Conservation (phyloP, 768 basidiomycete genomes). For the Russula virescens region DNA sequence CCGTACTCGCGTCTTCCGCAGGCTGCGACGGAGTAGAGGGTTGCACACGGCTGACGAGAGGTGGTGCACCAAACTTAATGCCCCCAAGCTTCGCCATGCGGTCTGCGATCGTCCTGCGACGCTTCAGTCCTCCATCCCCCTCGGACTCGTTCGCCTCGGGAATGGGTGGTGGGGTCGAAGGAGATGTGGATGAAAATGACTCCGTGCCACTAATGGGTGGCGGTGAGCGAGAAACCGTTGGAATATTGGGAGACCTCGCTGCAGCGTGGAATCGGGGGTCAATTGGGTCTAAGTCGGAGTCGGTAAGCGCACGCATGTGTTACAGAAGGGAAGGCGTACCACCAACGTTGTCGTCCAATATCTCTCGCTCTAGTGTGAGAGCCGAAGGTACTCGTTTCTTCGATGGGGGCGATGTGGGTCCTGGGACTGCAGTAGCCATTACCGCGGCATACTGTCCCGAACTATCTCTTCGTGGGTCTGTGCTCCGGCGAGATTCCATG, state of each 20-base stretch:
- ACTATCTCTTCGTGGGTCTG: constrained; percentile 13
- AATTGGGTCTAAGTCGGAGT: constrained; percentile 49
- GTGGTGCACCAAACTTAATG: constrained; percentile 72
- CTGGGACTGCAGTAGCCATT: background rate
- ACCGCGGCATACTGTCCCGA: constrained; percentile 3
- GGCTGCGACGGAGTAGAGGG: constrained; percentile 31
- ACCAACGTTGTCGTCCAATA: constrained; percentile 31
- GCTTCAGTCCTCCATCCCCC: constrained; percentile 40
- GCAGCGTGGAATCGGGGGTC: constrained; percentile 59
- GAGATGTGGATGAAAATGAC: constrained; percentile 1
- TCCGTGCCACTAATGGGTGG: constrained; percentile 2
- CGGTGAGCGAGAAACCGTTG: background rate
- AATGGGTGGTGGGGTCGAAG: background rate
- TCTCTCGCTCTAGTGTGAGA: constrained; percentile 19
- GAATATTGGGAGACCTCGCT: constrained; percentile 29
- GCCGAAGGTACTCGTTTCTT: constrained; percentile 13
- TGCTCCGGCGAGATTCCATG: constrained; percentile 15
- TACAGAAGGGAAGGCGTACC: constrained; percentile 37
- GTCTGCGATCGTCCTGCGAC: constrained; percentile 76
- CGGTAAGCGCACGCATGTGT: constrained; percentile 8
- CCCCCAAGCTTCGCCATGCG: constrained; percentile 93
- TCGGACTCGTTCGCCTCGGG: constrained; percentile 31
- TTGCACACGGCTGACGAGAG: constrained; percentile 37
- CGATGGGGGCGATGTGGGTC: background rate
- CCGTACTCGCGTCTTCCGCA: constrained; percentile 24